phyloP scores from a whole-genome alignment of 2,329 filamentous ascomycete species.

The Cytospora piceicola region DNA sequence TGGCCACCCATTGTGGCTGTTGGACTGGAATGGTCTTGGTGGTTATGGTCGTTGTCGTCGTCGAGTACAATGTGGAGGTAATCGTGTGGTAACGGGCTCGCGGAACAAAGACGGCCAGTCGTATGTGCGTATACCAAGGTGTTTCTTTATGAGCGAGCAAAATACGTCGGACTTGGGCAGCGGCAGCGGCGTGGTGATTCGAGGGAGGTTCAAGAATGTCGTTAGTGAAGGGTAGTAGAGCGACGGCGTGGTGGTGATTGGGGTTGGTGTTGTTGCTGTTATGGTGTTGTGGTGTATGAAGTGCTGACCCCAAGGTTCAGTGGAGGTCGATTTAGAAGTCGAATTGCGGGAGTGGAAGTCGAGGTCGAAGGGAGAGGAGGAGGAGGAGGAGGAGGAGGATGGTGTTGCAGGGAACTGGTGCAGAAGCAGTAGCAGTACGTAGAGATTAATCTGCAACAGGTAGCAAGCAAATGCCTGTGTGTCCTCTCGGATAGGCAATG shows the following conservation, averaged over 20 bases:
- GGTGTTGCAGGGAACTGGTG: no score
- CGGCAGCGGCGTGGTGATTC: neutral
- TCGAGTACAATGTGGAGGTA: neutral
- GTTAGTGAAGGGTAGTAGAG: neutral
- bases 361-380: no score
- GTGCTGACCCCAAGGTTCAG: no score
- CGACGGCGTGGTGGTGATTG: neutral
- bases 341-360: no score
- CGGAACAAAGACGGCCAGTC: neutral
- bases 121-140: neutral
- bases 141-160: neutral
- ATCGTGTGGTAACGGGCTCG: neutral
- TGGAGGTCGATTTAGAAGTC: no score
- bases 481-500: neutral
- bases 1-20: constrained; percentile 79
- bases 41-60: neutral
- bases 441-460: no score
- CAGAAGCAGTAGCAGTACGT: no score
- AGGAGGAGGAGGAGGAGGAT: no score
- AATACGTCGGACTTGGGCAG: neutral
- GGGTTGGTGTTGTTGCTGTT: no score
- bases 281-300: no score
- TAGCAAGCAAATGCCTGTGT: neutral
- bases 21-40: constrained; percentile 18
- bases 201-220: neutral